Percentiles rank a stretch among this genome's conserved stretches.
These are phyloP conservation scores for grape (Vitis vinifera) DNA, from an alignment of 164 flowering plant species.

Conservation along the genomic window ASM3070453v1 NC_081815.1:2465501-2466000, in stretches of 20 bases:
- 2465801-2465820: conserved; percentile 79
- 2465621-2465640: too few relatives aligned
- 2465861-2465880: conserved; percentile 81
- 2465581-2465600: too few relatives aligned
- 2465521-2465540: too few relatives aligned
- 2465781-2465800: conserved; percentile 71
- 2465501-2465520: too few relatives aligned
- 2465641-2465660: too few relatives aligned
- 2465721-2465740: background rate
- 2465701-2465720: background rate
- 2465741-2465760: background rate
- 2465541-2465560: too few relatives aligned
- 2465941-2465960: conserved; percentile 74
- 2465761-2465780: conserved; percentile 66
- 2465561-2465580: too few relatives aligned
- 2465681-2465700: background rate
- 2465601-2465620: too few relatives aligned
- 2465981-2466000: conserved; percentile 69
- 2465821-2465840: conserved; percentile 82
- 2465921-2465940: conserved; percentile 92
- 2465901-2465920: conserved; percentile 57
- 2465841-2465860: conserved; percentile 93
- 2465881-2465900: conserved; percentile 64
- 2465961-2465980: conserved; percentile 63
- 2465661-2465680: too few relatives aligned